Conservation (phyloP, 2,329 filamentous ascomycete genomes). For the Botrytis hyacinthi region DNA sequence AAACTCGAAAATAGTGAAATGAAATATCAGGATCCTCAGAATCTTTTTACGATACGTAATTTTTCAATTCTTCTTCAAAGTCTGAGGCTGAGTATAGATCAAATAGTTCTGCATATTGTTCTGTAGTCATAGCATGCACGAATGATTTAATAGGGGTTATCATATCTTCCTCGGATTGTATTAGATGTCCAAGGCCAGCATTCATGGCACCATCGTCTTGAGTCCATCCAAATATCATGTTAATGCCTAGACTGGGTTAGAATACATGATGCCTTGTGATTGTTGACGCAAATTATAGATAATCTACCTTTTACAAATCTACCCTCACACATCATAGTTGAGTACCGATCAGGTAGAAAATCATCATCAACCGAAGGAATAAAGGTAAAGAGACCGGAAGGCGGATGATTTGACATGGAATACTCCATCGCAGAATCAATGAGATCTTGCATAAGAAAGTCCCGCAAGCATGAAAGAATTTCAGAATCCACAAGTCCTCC, state of each 20-base stretch:
- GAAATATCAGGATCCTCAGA: neutral
- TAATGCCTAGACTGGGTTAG: neutral
- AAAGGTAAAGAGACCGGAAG: conserved; percentile 11
- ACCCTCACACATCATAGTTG: neutral
- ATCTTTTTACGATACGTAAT: neutral
- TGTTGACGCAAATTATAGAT: neutral
- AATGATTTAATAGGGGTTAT: neutral
- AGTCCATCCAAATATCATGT: conserved; percentile 17
- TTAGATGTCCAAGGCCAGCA: neutral
- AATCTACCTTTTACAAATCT: conserved; percentile 9
- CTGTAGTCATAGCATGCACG: neutral
- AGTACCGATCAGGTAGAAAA: neutral
- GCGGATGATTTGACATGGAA: conserved; percentile 16
- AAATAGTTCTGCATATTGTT: neutral
- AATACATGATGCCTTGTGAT: neutral
- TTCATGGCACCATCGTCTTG: conserved; percentile 22
- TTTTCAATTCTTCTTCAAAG: conserved; percentile 5
- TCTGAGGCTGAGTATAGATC: neutral
- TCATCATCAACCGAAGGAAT: conserved; percentile 18
- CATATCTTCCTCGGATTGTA: neutral
- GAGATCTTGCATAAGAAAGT: conserved; percentile 11
- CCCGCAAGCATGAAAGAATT: neutral
- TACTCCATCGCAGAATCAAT: conserved; percentile 20
- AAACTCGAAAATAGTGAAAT: conserved; percentile 11
- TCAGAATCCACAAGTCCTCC: neutral